Evolutionary conservation across 2,329 filamentous ascomycete genomes (phyloP).

Genomic region (Fusarium solani-melongenae): DNA sequence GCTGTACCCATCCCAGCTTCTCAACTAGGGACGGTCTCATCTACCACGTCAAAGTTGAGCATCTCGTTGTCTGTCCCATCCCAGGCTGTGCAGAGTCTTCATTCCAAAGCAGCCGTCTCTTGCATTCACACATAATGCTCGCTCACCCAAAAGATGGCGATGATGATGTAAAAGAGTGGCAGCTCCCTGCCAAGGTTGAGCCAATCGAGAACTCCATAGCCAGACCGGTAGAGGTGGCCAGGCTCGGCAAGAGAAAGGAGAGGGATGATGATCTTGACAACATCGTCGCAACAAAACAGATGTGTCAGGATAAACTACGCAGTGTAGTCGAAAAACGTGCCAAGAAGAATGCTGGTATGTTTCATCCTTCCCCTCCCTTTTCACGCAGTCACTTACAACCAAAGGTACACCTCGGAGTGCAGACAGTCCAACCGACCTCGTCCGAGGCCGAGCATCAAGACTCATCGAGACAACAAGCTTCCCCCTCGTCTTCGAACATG

Average conservation of each 20-base stretch:
- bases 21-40: conserved; percentile 51
- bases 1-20: conserved; percentile 51
- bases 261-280: conserved; percentile 1
- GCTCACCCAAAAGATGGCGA: conserved; percentile 45
- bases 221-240: not conserved
- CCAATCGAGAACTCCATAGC: not conserved
- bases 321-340: conserved; percentile 49
- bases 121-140: conserved; percentile 52
- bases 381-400: conserved; percentile 4
- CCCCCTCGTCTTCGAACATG: conserved; percentile 56
- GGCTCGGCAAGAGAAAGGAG: conserved; percentile 22
- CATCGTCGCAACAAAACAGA: conserved; percentile 46
- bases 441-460: conserved; percentile 42
- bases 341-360: conserved; percentile 44
- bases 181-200: conserved; percentile 25
- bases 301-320: conserved; percentile 50
- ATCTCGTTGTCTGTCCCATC: conserved; percentile 56
- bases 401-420: conserved; percentile 43
- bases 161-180: conserved; percentile 42
- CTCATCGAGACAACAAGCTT: conserved; percentile 51
- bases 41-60: conserved; percentile 57
- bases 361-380: too few species aligned
- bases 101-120: conserved; percentile 48
- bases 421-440: conserved; percentile 48
- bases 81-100: conserved; percentile 51